Evolutionary conservation across 1,284 basidiomycete species (phyloP), one percentile per base, ranked within the genome.

Genomic region (Puccinia coronata): DNA sequence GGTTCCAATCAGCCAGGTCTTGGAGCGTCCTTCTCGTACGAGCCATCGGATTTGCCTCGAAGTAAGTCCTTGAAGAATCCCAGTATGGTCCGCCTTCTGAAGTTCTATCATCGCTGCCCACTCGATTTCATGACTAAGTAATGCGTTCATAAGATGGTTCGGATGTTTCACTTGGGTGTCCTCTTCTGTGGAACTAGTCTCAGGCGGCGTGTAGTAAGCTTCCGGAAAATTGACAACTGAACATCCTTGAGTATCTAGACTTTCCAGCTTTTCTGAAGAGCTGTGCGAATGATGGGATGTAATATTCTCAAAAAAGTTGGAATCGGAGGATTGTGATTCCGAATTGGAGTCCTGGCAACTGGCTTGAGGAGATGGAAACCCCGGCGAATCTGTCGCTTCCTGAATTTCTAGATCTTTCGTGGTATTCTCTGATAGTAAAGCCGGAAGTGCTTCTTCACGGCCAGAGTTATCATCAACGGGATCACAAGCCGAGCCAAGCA

Each of bases 91-190:
- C 23, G 55, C 67, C 34, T 78, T 78, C 43, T 78, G 63, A 55
- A 78, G 76, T n/a, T 78, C 76, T 4, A 78, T 55, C 76, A 78
- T 78, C 28, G 76, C 76, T 69, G 76, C 63, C 76, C 76, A 78
- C 28, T 78, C 63, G 47, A 78, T 78, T 43, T 78, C 47, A 43
- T 78, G 76, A 16, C 36, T 51, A 23, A 53, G 59, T 9, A 73
- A 36, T 28, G 39, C 71, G 20, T 59, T 31, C 71, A 73, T 73
- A 4, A 73, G 53, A 59, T 57, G 3, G 53, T 34, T 57, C n/a
- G 51, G 36, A 18, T 20, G 47, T 36, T 51, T 53, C 31, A n/a
- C 36, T 12, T 57, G 20, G 34, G 18, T 39, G 1, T 51, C n/a
- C 1, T 51, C 36, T 28, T 31, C 23, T 3, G 39, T 59, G 34